phyloP scores from a whole-genome alignment of 176 grass and related monocot species.

The Alopecurus myosuroides region DNA sequence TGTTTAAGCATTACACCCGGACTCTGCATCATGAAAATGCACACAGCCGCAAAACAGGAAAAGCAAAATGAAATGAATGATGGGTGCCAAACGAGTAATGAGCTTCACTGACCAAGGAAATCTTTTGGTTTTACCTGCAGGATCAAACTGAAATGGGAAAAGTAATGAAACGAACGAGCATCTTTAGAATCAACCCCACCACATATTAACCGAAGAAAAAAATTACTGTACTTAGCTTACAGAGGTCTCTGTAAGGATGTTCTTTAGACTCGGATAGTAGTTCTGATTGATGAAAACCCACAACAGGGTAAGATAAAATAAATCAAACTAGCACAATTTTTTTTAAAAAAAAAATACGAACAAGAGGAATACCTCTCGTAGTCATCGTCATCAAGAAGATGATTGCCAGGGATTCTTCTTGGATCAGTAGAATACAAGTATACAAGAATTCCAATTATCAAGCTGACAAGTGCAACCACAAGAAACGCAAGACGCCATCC shows the following conservation, averaged over 20 bases:
- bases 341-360: not conserved
- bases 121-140: not conserved
- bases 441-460: constrained; percentile 77
- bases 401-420: constrained; percentile 46
- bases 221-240: not conserved
- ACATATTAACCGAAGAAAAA: not conserved
- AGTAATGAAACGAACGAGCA: not conserved
- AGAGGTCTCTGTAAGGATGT: not conserved
- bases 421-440: constrained; percentile 82
- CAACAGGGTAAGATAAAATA: not conserved
- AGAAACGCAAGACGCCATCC: constrained; percentile 93
- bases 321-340: not conserved
- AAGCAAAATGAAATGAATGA: no score
- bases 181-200: not conserved
- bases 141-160: not conserved
- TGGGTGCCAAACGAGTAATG: no score
- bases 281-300: not conserved
- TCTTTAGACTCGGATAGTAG: not conserved
- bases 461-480: constrained; percentile 67
- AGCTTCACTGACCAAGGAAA: not conserved
- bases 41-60: no score
- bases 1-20: no score
- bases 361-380: constrained; percentile 55
- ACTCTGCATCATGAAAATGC: no score
- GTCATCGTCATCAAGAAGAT: constrained; percentile 44